Percentiles rank a stretch among this genome's conserved stretches.
Evolutionary conservation across 768 basidiomycete species (phyloP).

Genomic region (Fistulinella prunicolor): DNA sequence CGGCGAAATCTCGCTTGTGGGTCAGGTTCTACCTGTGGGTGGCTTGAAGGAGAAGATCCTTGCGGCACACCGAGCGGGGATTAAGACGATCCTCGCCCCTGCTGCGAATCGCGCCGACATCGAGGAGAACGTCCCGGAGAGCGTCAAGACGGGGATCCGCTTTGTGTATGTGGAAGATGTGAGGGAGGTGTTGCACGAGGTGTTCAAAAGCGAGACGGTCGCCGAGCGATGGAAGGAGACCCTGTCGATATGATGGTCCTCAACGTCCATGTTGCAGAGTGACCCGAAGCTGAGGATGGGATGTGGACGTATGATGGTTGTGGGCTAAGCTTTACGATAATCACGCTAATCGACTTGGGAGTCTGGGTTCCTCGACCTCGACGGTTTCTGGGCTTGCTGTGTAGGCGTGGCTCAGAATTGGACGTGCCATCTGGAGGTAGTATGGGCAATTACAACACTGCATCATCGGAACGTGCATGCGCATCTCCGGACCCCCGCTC

Average conservation of each 20-base stretch:
- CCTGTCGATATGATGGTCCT: conserved; percentile 31
- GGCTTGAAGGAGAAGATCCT: conserved; percentile 96
- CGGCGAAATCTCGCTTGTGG: conserved; percentile 94
- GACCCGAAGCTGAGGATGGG: not conserved
- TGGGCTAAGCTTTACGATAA: not conserved
- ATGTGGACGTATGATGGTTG: not conserved
- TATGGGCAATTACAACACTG: too few relatives aligned
- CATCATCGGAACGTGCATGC: too few relatives aligned
- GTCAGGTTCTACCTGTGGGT: conserved; percentile 94
- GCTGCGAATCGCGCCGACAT: conserved; percentile 91
- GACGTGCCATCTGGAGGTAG: too few relatives aligned
- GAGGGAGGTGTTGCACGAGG: conserved; percentile 83
- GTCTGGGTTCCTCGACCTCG: too few relatives aligned
- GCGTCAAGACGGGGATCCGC: conserved; percentile 91
- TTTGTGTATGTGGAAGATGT: conserved; percentile 97
- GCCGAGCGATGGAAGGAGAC: conserved; percentile 69
- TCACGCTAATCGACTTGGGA: conserved; percentile 4
- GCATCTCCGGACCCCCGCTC: too few relatives aligned
- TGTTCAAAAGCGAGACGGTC: conserved; percentile 64
- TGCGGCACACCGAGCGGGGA: conserved; percentile 94
- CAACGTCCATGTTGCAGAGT: not conserved
- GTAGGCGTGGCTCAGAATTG: too few relatives aligned
- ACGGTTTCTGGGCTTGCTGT: too few relatives aligned
- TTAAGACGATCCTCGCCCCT: conserved; percentile 87
- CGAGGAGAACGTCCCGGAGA: conserved; percentile 94